Conservation (phyloP, 345 rosid genomes). For the Ailanthus altissimus region DNA sequence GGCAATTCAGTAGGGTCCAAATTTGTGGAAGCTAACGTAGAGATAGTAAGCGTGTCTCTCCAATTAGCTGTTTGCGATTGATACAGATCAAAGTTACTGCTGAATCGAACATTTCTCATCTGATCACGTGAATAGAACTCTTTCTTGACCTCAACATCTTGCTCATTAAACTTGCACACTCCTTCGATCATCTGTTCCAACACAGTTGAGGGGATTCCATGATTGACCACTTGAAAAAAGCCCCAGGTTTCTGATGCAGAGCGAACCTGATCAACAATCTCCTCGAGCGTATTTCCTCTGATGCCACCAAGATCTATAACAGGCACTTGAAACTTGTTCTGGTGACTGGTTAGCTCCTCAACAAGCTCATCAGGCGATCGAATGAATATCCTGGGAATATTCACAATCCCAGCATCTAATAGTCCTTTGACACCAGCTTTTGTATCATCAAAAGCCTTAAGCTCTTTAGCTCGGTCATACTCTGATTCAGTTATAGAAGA, state of each 20-base stretch:
- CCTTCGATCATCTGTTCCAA: constrained; percentile 23
- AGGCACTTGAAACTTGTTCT: constrained; percentile 7
- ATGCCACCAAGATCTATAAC: constrained; percentile 24
- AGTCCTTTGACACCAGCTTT: constrained; percentile 48
- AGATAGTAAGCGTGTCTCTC: constrained; percentile 32
- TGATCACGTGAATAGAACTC: constrained; percentile 7
- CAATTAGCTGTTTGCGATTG: constrained; percentile 27
- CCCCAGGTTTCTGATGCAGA: constrained; percentile 39
- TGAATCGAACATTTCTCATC: constrained; percentile 5
- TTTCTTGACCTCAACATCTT: constrained; percentile 26
- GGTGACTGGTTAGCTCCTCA: background rate
- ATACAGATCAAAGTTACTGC: constrained; percentile 22
- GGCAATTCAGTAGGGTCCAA: background rate
- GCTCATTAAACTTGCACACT: too few species aligned
- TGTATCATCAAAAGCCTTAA: constrained; percentile 44
- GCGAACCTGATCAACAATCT: constrained; percentile 29
- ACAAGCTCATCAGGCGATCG: constrained; percentile 13
- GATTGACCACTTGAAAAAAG: constrained; percentile 55
- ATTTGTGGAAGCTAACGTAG: background rate
- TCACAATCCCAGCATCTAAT: constrained; percentile 36
- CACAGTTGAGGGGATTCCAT: constrained; percentile 34
- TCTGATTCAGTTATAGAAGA: background rate
- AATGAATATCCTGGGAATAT: constrained; percentile 22
- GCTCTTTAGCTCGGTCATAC: constrained; percentile 22
- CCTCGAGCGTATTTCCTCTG: constrained; percentile 3